Evolutionary conservation across 768 basidiomycete genomes (phyloP).

Genomic region (Rhodocollybia butyracea): DNA sequence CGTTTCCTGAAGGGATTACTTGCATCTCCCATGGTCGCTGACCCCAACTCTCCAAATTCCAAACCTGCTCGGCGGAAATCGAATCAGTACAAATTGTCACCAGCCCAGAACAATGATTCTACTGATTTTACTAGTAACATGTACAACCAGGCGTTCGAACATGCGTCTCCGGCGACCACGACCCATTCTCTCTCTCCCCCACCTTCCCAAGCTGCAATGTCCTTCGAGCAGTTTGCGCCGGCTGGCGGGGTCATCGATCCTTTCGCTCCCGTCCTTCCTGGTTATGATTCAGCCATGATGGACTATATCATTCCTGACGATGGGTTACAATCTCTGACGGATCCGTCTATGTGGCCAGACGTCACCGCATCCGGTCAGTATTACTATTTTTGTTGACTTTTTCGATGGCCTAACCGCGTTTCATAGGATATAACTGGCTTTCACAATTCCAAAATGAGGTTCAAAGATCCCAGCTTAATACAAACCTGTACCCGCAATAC

Average conservation of each 20-base stretch:
- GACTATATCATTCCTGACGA: slow-evolving; percentile 27
- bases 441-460: slow-evolving; percentile 38
- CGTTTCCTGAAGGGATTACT: slow-evolving; percentile 75
- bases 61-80: slow-evolving; percentile 7
- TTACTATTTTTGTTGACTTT: not conserved
- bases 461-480: slow-evolving; percentile 19
- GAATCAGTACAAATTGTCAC: slow-evolving; percentile 13
- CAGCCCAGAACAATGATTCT: slow-evolving; percentile 14
- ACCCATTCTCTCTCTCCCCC: slow-evolving; percentile 43
- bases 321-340: slow-evolving; percentile 55
- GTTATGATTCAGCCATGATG: not conserved
- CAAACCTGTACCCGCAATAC: slow-evolving; percentile 1
- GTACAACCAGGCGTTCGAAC: slow-evolving; percentile 12
- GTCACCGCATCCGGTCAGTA: slow-evolving; percentile 51
- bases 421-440: slow-evolving; percentile 37
- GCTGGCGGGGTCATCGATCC: slow-evolving; percentile 37
- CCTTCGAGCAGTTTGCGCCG: slow-evolving; percentile 46
- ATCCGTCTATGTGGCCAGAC: slow-evolving; percentile 54
- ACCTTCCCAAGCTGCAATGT: slow-evolving; percentile 40
- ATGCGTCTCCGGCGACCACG: slow-evolving; percentile 37
- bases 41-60: slow-evolving; percentile 4
- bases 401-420: not conserved
- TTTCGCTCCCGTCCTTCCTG: slow-evolving; percentile 22
- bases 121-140: slow-evolving; percentile 10
- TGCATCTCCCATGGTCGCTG: slow-evolving; percentile 48